A percentile compares a stretch with the other conserved stretches of the same genome.
Conservation (phyloP, 768 basidiomycete genomes). For the Boletus subparvulus region DNA sequence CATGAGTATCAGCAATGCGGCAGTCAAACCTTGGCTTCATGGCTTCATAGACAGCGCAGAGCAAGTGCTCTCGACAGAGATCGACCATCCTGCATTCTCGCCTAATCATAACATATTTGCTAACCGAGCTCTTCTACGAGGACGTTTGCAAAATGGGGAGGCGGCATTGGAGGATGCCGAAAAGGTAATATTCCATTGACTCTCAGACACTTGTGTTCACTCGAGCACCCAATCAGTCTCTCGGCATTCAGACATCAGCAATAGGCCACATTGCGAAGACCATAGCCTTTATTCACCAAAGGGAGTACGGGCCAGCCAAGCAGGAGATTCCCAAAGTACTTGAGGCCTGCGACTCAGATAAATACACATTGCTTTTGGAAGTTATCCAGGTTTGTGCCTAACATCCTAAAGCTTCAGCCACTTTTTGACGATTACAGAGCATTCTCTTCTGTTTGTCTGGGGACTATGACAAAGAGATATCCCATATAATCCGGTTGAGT, state of each 20-base stretch:
- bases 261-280: constrained; percentile 17
- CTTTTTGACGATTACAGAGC: constrained; percentile 1
- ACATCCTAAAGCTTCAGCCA: not conserved
- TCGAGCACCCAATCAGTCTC: constrained; percentile 3
- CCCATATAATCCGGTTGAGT: not conserved
- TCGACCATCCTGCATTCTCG: not conserved
- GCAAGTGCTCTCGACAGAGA: constrained; percentile 10
- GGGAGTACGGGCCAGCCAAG: not conserved
- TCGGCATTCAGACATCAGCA: constrained; percentile 6
- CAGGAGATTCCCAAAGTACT: constrained; percentile 3
- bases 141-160: not conserved
- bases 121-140: constrained; percentile 16
- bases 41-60: constrained; percentile 8
- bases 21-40: constrained; percentile 21
- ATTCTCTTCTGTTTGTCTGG: constrained; percentile 15
- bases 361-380: constrained; percentile 2
- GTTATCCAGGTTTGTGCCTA: constrained; percentile 10
- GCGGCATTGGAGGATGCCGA: constrained; percentile 12
- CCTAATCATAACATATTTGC: constrained; percentile 8
- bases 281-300: constrained; percentile 7
- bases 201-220: not conserved
- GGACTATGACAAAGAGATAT: not conserved
- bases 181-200: not conserved
- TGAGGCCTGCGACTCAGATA: not conserved
- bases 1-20: constrained; percentile 16